These are phyloP conservation scores for Saccharomyces hybrid DNA, from an alignment of 1,139 yeast species.

Conservation along the genomic window DNA sequence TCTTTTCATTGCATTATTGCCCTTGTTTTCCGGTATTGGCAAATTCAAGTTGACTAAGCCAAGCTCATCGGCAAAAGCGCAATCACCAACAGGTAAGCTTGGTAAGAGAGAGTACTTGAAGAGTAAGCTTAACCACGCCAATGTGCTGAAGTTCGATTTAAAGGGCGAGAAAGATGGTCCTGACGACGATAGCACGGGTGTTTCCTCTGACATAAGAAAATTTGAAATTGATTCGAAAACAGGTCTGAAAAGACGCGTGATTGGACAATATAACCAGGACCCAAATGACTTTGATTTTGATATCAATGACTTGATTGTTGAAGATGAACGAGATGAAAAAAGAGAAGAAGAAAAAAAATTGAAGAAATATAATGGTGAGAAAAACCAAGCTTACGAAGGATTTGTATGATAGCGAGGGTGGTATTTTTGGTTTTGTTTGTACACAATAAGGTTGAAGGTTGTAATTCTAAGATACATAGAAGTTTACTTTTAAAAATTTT, in stretches of 20 bases:
- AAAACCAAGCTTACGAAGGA: constrained; percentile 14
- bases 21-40: constrained; percentile 28
- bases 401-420: constrained; percentile 12
- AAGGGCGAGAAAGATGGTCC: constrained; percentile 9
- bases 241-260: constrained; percentile 27
- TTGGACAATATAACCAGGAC: constrained; percentile 24
- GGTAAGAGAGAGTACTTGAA: constrained; percentile 7
- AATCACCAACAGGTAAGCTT: not conserved
- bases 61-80: not conserved
- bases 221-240: constrained; percentile 23
- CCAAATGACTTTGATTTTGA: constrained; percentile 31
- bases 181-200: not conserved
- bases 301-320: constrained; percentile 29
- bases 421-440: not conserved
- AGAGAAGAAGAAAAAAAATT: constrained; percentile 14
- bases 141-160: constrained; percentile 20
- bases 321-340: constrained; percentile 24
- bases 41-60: constrained; percentile 17
- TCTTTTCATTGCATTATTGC: constrained; percentile 19
- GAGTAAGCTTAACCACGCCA: constrained; percentile 7
- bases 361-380: constrained; percentile 17
- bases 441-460: not conserved
- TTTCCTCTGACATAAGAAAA: constrained; percentile 10
- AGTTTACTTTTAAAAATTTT: not conserved
- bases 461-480: too few species aligned